Conservation (phyloP, 495 filamentous ascomycete species). For the Aspergillus funiculosus region DNA sequence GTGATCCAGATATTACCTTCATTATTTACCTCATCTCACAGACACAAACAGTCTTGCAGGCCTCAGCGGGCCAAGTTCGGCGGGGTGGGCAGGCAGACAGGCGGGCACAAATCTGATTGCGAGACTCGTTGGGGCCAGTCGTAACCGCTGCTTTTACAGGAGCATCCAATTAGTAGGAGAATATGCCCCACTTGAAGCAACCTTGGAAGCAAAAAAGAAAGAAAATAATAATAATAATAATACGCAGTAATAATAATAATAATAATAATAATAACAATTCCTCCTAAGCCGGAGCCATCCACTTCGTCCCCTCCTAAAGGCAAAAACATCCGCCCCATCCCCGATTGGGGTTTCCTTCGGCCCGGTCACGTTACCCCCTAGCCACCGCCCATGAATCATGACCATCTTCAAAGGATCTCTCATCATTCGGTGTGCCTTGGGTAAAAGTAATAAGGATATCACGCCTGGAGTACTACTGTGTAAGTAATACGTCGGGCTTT, state of each 20-base stretch:
- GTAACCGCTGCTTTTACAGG: no score
- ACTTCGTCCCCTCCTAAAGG: not conserved
- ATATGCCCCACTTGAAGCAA: conserved; percentile 1
- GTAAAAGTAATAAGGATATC: not conserved
- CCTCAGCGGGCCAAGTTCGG: conserved; percentile 20
- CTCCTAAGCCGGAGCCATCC: conserved; percentile 6
- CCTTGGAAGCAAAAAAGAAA: not conserved
- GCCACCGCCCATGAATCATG: no score
- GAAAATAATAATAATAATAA: not conserved
- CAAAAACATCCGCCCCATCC: no score
- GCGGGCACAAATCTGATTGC: conserved; percentile 16
- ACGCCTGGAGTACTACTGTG: no score
- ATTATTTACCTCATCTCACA: not conserved
- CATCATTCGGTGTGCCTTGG: not conserved
- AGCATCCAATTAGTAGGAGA: no score
- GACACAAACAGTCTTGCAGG: no score
- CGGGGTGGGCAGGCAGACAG: conserved; percentile 14
- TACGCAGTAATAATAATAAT: not conserved
- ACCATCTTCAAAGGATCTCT: not conserved
- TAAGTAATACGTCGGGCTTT: not conserved
- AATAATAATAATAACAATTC: not conserved
- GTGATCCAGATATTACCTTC: conserved; percentile 10
- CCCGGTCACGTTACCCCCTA: conserved; percentile 29
- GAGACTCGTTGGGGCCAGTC: conserved; percentile 12
- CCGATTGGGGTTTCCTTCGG: conserved; percentile 18